These are phyloP conservation scores for Piper betle DNA, from an alignment of 164 flowering plant species.

Conservation along the genomic window DNA sequence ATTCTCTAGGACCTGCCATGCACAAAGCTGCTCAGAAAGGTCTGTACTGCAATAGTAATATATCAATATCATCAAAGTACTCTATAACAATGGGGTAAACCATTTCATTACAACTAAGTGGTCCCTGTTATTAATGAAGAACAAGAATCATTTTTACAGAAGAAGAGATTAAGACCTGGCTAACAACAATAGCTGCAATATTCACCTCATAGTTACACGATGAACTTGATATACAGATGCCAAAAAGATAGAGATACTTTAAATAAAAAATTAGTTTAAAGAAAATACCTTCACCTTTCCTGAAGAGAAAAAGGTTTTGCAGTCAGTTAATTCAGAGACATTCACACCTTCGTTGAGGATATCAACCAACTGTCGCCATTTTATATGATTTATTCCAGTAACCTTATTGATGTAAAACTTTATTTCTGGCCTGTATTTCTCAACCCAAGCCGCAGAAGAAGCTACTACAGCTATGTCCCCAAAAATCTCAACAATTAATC, in stretches of 20 bases:
- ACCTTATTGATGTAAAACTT: conserved; percentile 39
- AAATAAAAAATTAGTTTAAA: background rate
- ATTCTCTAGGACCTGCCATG: conserved; percentile 64
- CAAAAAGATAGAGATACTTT: background rate
- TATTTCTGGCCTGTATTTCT: conserved; percentile 66
- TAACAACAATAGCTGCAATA: too few species aligned
- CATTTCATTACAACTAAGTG: too few species aligned
- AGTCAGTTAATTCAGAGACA: conserved; percentile 22
- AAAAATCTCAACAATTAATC: conserved; percentile 81
- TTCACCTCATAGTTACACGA: too few species aligned
- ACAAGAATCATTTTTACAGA: too few species aligned
- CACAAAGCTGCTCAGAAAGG: background rate
- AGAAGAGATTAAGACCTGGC: too few species aligned
- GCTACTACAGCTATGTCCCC: conserved; percentile 84
- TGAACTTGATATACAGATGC: too few species aligned
- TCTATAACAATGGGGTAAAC: too few species aligned
- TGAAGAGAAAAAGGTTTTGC: conserved; percentile 20
- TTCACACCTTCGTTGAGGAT: conserved; percentile 88
- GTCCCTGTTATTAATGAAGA: too few species aligned
- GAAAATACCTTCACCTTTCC: conserved; percentile 48
- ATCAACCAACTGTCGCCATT: conserved; percentile 80
- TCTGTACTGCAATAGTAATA: background rate
- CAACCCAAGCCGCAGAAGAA: conserved; percentile 99
- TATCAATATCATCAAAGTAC: too few species aligned
- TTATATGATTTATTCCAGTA: conserved; percentile 39